Percentiles rank a stretch among this genome's conserved stretches.
Conservation (phyloP, 2,329 filamentous ascomycete species). For the Cladosporium colombiae region DNA sequence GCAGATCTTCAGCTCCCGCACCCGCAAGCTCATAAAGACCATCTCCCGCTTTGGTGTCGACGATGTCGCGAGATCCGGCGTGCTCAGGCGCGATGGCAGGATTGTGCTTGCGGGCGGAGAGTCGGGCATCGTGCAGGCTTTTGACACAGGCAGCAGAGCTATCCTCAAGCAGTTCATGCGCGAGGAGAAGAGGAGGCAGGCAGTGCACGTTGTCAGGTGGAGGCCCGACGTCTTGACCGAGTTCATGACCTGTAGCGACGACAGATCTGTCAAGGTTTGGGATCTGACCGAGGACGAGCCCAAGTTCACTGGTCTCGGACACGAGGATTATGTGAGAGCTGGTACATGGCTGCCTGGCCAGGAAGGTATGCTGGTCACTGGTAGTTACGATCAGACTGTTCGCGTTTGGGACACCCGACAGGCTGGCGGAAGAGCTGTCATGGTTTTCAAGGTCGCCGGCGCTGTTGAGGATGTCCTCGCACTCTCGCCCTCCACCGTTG, state of each 20-base stretch:
- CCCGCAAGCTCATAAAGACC: conserved; percentile 87
- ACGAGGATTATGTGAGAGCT: conserved; percentile 87
- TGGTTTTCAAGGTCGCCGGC: conserved; percentile 93
- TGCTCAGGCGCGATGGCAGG: conserved; percentile 83
- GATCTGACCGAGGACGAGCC: conserved; percentile 81
- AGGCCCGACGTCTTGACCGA: conserved; percentile 79
- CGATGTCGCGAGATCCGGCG: conserved; percentile 84
- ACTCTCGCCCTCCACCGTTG: conserved; percentile 79
- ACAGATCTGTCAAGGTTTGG: conserved; percentile 91
- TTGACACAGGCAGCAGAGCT: conserved; percentile 84
- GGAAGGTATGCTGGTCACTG: conserved; percentile 76
- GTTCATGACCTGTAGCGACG: conserved; percentile 87
- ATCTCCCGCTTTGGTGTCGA: conserved; percentile 80
- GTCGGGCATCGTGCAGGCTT: conserved; percentile 88
- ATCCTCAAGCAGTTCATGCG: conserved; percentile 90
- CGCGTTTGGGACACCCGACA: conserved; percentile 88
- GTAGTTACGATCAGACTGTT: conserved; percentile 93
- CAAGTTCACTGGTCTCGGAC: conserved; percentile 77
- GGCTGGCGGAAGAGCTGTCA: conserved; percentile 64
- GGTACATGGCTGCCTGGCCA: conserved; percentile 81
- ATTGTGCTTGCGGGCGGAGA: conserved; percentile 91
- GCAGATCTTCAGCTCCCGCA: conserved; percentile 90
- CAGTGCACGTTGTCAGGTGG: conserved; percentile 89
- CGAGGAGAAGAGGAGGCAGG: conserved; percentile 69
- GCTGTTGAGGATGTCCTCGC: conserved; percentile 87